Conservation (phyloP, 768 basidiomycete genomes). For the Cantharellus anzutake region DNA sequence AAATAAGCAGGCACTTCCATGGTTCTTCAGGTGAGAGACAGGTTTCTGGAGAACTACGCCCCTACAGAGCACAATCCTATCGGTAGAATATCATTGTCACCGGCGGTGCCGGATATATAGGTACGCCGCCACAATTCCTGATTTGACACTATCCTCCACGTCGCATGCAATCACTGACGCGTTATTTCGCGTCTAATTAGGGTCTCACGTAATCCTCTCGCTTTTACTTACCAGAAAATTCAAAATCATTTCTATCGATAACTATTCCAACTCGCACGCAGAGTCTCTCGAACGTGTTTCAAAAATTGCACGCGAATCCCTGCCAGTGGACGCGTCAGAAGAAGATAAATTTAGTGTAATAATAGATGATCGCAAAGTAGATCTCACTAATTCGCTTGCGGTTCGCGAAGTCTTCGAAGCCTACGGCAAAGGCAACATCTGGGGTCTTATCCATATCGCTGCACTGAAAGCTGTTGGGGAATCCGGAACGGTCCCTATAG, state of each 20-base stretch:
- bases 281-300: conserved; percentile 55
- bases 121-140: conserved; percentile 20
- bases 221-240: conserved; percentile 74
- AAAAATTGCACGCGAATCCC: conserved; percentile 55
- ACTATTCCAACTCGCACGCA: conserved; percentile 80
- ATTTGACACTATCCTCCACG: not conserved
- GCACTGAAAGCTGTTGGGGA: conserved; percentile 98
- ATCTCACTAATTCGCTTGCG: conserved; percentile 54
- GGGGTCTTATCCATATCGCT: conserved; percentile 93
- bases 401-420: conserved; percentile 63
- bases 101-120: conserved; percentile 82
- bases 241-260: conserved; percentile 89
- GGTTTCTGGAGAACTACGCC: no score
- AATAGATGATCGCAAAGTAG: conserved; percentile 49
- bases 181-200: conserved; percentile 22
- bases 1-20: no score
- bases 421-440: conserved; percentile 79
- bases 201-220: conserved; percentile 82
- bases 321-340: conserved; percentile 45
- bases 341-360: conserved; percentile 51
- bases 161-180: conserved; percentile 1
- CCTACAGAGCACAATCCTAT: no score
- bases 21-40: no score
- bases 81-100: conserved; percentile 44
- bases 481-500: conserved; percentile 78